Evolutionary conservation across 2,329 filamentous ascomycete species (phyloP), one percentile per base, ranked within the genome.

Genomic region (Moelleriella libera): DNA sequence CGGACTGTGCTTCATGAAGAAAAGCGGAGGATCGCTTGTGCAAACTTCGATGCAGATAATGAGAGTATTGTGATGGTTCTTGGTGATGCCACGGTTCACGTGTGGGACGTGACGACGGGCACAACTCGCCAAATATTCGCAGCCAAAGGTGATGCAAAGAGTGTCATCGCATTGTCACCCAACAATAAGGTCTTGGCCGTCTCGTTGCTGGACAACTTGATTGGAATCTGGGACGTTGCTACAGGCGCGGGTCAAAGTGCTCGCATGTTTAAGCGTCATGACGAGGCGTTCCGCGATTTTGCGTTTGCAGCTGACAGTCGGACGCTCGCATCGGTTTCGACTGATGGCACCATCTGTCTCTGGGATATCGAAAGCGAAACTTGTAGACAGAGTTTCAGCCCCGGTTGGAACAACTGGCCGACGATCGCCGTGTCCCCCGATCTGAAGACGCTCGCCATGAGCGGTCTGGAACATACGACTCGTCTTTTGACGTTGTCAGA

Each of bases 351-450:
- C 4, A 47, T 51, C 30, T 49, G 49, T 28, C 39, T 51, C 8
- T 51, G 49, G 49, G 49, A 51, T 6, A 46, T 51, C 9, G 47
- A 47, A 45, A 51, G 47, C 41, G 49, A 47, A 30, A 49, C 40
- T 32, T 51, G 49, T 28, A 41, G 44, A 42, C 45, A 40, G 34
- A 49, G 45, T 45, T 51, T 51, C 32, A 51, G 49, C 34, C 49
- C 49, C 12, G 49, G 49, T 34, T 51, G 49, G 49, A 51, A 47
- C 40, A 51, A 51, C 34, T 51, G 49, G 49, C 49, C 49, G 39
- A 51, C 45, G 9, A 51, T 51, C 32, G 49, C 49, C n/a, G 32
- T 51, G 9, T 51, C 49, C 7, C 49, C 49, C 29, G 49, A 51
- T 29, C 47, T 49, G 42, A 49, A 42, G 42, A 49, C 45, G 28